Evolutionary conservation across 768 basidiomycete genomes (phyloP).

Genomic region (Xerocomellus dryophilus): DNA sequence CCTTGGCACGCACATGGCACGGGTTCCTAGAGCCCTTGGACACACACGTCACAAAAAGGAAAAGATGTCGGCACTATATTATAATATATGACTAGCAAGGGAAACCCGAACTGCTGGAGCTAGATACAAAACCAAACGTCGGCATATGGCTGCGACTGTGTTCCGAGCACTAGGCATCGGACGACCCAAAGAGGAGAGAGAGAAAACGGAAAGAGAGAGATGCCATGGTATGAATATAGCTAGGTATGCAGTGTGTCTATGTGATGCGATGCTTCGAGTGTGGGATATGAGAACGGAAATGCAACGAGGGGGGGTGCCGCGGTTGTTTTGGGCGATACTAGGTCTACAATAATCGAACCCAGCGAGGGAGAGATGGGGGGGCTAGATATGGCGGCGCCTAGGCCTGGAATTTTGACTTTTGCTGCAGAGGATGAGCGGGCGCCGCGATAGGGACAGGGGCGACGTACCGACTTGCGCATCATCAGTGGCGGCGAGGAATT

Average conservation of each 20-base stretch:
- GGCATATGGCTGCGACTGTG: slow-evolving; percentile 1
- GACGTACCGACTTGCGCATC: slow-evolving; percentile 54
- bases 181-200: slow-evolving; percentile 14
- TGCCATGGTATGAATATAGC: slow-evolving; percentile 37
- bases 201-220: slow-evolving; percentile 7
- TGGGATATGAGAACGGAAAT: slow-evolving; percentile 16
- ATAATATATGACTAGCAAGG: slow-evolving; percentile 23
- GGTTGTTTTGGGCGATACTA: slow-evolving; percentile 11
- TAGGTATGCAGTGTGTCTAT: slow-evolving; percentile 35
- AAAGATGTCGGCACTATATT: slow-evolving; percentile 20
- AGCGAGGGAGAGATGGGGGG: slow-evolving; percentile 5
- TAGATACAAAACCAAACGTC: slow-evolving; percentile 22
- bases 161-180: slow-evolving; percentile 21
- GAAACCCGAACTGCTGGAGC: not conserved
- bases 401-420: slow-evolving; percentile 38
- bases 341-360: slow-evolving; percentile 23
- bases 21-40: not conserved
- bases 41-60: not conserved
- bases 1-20: not conserved
- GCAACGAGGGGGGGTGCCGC: slow-evolving; percentile 21
- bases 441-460: not conserved
- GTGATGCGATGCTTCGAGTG: slow-evolving; percentile 26
- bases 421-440: slow-evolving; percentile 9
- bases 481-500: slow-evolving; percentile 46
- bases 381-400: slow-evolving; percentile 11